Base-by-base conservation (phyloP, 495 filamentous ascomycete species). In the Venustampulla echinocandica region DNA sequence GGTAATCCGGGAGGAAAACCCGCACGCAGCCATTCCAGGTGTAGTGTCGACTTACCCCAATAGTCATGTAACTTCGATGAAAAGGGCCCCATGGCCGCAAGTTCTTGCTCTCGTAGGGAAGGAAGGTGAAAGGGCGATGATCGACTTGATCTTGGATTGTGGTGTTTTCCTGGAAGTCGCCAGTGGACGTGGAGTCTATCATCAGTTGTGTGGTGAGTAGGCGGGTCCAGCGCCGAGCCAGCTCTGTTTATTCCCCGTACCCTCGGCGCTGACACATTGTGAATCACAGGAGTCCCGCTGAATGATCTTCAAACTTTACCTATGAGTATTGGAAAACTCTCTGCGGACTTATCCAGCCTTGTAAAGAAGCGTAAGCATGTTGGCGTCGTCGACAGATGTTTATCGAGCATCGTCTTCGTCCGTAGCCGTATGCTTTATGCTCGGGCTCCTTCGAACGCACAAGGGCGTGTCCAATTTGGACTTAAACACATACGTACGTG, bases 341-440 rank as follows among this genome's bases (percentile, higher is more conserved):
- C n/a, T n/a, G n/a, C n/a, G n/a, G n/a, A n/a, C n/a, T n/a, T n/a
- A n/a, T n/a, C n/a, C n/a, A n/a, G n/a, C n/a, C n/a, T n/a, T n/a
- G n/a, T n/a, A n/a, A n/a, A n/a, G n/a, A n/a, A n/a, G n/a, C n/a
- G n/a, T n/a, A n/a, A 33, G 41, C 20, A 7, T 28, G 23, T 25
- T 22, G 22, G 13, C 27, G 32, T 15, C 17, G 24, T 35, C 4
- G 50, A 53, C 15, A 59, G 61, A 35, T 63, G 63, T 5, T 76
- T 71, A 3, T 80, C 78, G 19, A 72, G 72, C 33, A 88, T 97
- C 46, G 61, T 65, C 1, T 90, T 98, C 60, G 77, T 88, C 15
- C 81, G 88, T 46, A 84, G 79, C 56, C 77, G 87, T 4, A 94
- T 95, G 74, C 71, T 96, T 25, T 96, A 96, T 63, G 84, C 86